Conservation (phyloP, 495 filamentous ascomycete genomes). For the Talaromyces wortmannii region DNA sequence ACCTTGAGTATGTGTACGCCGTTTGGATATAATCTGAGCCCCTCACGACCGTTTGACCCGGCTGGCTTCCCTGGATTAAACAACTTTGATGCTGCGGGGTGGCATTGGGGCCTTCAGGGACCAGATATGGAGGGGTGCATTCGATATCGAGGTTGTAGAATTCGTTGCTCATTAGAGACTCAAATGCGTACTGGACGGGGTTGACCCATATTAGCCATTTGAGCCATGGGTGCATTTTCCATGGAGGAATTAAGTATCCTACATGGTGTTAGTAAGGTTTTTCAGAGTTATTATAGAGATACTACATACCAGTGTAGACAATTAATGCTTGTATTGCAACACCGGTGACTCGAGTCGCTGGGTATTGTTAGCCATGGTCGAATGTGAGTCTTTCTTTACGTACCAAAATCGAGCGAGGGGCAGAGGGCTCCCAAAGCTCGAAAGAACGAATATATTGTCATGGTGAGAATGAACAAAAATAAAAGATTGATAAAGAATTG, state of each 20-base stretch:
- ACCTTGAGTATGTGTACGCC: conserved; percentile 45
- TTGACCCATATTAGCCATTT: conserved; percentile 73
- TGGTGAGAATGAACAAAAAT: conserved; percentile 52
- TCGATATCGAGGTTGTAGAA: conserved; percentile 38
- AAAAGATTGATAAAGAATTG: conserved; percentile 80
- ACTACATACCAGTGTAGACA: conserved; percentile 57
- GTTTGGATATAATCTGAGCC: conserved; percentile 46
- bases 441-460: conserved; percentile 78
- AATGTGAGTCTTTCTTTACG: not conserved
- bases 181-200: conserved; percentile 70
- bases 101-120: conserved; percentile 56
- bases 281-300: not conserved
- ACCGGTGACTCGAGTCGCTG: conserved; percentile 58
- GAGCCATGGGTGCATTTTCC: conserved; percentile 74
- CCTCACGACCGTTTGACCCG: conserved; percentile 41
- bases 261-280: not conserved
- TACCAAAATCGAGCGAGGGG: conserved; percentile 51
- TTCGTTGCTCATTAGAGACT: conserved; percentile 57
- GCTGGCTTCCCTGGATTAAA: conserved; percentile 46
- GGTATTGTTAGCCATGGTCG: not conserved
- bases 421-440: conserved; percentile 62
- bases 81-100: conserved; percentile 52
- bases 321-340: conserved; percentile 57
- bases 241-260: conserved; percentile 69
- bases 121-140: conserved; percentile 48